phyloP scores from a whole-genome alignment of 306 rosid genomes.

The Sphenostylis stenocarpa region DNA sequence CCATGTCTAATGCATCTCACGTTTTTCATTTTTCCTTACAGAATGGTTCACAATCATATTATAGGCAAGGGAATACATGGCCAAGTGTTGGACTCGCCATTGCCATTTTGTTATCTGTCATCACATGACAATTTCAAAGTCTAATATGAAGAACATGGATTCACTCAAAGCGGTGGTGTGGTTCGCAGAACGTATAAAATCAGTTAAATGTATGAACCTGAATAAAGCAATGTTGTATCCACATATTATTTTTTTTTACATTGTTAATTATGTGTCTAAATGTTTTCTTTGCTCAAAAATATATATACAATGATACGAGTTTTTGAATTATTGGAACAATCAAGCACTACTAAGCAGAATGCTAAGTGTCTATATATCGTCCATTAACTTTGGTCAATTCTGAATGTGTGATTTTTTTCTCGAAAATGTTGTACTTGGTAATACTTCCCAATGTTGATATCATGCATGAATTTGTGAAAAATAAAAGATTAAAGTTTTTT shows the following conservation, averaged over 20 bases:
- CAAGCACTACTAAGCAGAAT: no score
- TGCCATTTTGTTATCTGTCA: slow-evolving; percentile 47
- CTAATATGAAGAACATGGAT: slow-evolving; percentile 15
- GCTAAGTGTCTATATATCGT: no score
- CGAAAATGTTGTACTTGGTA: no score
- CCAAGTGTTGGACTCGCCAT: slow-evolving; percentile 48
- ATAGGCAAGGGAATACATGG: slow-evolving; percentile 48
- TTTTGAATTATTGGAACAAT: background rate
- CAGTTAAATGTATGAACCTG: slow-evolving; percentile 2
- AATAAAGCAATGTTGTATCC: slow-evolving; percentile 22
- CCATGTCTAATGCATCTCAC: background rate
- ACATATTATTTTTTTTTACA: background rate
- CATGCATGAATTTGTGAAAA: no score
- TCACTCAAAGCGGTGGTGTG: background rate
- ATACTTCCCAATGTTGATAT: no score
- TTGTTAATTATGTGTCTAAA: background rate
- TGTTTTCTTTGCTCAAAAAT: background rate
- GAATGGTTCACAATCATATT: slow-evolving; percentile 59
- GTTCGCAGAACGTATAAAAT: slow-evolving; percentile 9
- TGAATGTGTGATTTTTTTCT: no score
- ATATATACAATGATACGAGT: background rate
- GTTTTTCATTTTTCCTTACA: slow-evolving; percentile 22
- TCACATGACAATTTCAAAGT: slow-evolving; percentile 43
- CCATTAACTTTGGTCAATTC: no score
- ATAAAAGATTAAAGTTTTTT: no score